Conservation (phyloP, 306 rosid species). For the Rubus idaeus region DNA sequence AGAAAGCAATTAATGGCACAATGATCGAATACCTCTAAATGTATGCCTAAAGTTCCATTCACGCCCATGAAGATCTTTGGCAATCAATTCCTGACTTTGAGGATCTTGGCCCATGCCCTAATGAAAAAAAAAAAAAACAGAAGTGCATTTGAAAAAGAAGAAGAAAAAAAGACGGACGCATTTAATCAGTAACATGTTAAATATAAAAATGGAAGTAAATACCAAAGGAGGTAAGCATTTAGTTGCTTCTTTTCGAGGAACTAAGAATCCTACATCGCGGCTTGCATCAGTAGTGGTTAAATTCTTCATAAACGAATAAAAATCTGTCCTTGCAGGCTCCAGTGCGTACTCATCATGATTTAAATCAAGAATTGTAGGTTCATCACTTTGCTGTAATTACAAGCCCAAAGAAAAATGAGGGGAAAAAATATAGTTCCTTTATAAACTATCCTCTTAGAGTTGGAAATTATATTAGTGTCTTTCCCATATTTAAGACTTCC, state of each 20-base stretch:
- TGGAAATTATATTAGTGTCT: not conserved
- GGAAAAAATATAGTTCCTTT: not conserved
- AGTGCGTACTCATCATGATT: too few relatives aligned
- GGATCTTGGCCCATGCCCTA: slow-evolving; percentile 76
- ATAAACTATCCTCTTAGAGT: not conserved
- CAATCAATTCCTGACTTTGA: slow-evolving; percentile 73
- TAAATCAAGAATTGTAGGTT: slow-evolving; percentile 47
- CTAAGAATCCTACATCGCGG: slow-evolving; percentile 89
- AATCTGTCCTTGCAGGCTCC: slow-evolving; percentile 37
- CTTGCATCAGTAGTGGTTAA: slow-evolving; percentile 90
- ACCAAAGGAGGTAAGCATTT: slow-evolving; percentile 84
- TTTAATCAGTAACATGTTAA: not conserved
- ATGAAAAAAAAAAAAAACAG: not conserved
- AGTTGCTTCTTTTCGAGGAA: slow-evolving; percentile 80
- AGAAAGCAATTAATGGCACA: not conserved
- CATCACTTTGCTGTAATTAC: slow-evolving; percentile 57
- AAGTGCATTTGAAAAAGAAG: not conserved
- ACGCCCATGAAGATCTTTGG: slow-evolving; percentile 83
- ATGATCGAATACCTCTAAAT: slow-evolving; percentile 73
- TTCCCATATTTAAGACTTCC: slow-evolving; percentile 1
- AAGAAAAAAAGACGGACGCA: not conserved
- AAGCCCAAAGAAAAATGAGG: slow-evolving; percentile 11
- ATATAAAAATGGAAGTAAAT: not conserved
- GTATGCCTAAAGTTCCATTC: slow-evolving; percentile 91
- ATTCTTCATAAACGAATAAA: slow-evolving; percentile 78